Percentiles rank a stretch among this genome's conserved stretches.
Evolutionary conservation across 2,329 filamentous ascomycete species (phyloP).

Genomic region (Aspergillus hortae): DNA sequence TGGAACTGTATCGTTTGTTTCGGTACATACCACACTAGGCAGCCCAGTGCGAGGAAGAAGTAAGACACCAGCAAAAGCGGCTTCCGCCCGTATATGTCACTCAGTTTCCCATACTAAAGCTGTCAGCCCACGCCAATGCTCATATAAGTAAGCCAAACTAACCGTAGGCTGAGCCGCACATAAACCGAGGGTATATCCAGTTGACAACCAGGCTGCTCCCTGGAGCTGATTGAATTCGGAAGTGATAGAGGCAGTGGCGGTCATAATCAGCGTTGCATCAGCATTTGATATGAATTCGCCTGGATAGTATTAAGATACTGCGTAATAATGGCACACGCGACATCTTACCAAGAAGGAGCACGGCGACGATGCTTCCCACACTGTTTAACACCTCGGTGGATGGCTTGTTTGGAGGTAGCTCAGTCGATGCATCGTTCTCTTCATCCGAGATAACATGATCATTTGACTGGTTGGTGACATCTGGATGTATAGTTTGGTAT

Average conservation of each 20-base stretch:
- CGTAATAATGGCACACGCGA: background rate
- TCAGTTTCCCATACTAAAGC: constrained; percentile 52
- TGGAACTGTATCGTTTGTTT: no score
- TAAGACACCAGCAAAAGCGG: constrained; percentile 49
- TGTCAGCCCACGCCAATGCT: no score
- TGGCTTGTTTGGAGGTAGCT: background rate
- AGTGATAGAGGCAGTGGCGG: constrained; percentile 61
- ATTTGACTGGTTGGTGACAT: background rate
- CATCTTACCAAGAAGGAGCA: constrained; percentile 27
- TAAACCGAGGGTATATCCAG: constrained; percentile 50
- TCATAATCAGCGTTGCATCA: constrained; percentile 63
- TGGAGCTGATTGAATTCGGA: constrained; percentile 58
- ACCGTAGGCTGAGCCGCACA: constrained; percentile 54
- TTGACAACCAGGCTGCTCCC: constrained; percentile 58
- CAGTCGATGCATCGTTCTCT: background rate
- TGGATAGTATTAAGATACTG: constrained; percentile 11
- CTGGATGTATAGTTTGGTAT: constrained; percentile 4
- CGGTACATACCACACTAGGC: constrained; percentile 36
- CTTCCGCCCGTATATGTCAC: constrained; percentile 57
- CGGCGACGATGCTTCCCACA: constrained; percentile 24
- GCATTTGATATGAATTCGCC: constrained; percentile 65
- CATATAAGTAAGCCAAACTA: constrained; percentile 10
- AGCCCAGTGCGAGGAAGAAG: constrained; percentile 49
- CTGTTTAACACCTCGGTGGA: constrained; percentile 10
- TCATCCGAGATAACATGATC: constrained; percentile 2